phyloP scores from a whole-genome alignment of 768 basidiomycete species.

The Floccularia luteovirens region DNA sequence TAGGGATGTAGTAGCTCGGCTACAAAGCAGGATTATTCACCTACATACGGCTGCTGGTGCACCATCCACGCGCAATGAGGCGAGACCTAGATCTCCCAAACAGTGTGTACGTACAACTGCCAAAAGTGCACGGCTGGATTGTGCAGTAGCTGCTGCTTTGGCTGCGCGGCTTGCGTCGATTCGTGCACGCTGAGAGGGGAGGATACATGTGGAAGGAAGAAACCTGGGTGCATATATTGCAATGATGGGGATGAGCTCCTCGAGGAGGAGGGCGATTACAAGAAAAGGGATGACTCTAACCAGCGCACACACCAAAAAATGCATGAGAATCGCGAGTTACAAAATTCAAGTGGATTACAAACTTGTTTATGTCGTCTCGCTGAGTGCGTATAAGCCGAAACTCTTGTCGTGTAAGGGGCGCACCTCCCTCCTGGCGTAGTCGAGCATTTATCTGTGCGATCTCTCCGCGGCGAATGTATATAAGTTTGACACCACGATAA shows the following conservation, averaged over 20 bases:
- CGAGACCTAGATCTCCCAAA: no score
- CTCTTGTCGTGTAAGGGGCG: slow-evolving; percentile 60
- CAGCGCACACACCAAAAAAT: slow-evolving; percentile 8
- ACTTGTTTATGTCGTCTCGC: slow-evolving; percentile 68
- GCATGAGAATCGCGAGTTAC: neutral
- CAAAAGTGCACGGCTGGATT: slow-evolving; percentile 27
- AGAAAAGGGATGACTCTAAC: slow-evolving; percentile 73
- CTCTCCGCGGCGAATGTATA: slow-evolving; percentile 53
- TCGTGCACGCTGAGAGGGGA: slow-evolving; percentile 69
- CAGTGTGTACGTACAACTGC: no score
- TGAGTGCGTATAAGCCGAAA: slow-evolving; percentile 61
- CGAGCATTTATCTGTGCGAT: slow-evolving; percentile 48
- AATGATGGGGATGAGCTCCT: slow-evolving; percentile 78
- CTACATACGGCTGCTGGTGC: slow-evolving; percentile 45
- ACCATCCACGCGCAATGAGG: slow-evolving; percentile 17
- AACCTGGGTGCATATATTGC: slow-evolving; percentile 80
- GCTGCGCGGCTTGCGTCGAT: slow-evolving; percentile 48
- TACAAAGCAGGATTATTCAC: slow-evolving; percentile 20
- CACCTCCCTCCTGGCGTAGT: slow-evolving; percentile 50
- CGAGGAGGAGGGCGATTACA: slow-evolving; percentile 62
- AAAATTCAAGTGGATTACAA: slow-evolving; percentile 9
- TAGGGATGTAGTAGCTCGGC: neutral
- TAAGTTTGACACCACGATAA: slow-evolving; percentile 64
- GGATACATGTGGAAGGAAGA: slow-evolving; percentile 81
- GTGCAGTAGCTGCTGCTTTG: slow-evolving; percentile 34